Conservation (phyloP, 306 rosid genomes). For the Vigna hirtella region DNA sequence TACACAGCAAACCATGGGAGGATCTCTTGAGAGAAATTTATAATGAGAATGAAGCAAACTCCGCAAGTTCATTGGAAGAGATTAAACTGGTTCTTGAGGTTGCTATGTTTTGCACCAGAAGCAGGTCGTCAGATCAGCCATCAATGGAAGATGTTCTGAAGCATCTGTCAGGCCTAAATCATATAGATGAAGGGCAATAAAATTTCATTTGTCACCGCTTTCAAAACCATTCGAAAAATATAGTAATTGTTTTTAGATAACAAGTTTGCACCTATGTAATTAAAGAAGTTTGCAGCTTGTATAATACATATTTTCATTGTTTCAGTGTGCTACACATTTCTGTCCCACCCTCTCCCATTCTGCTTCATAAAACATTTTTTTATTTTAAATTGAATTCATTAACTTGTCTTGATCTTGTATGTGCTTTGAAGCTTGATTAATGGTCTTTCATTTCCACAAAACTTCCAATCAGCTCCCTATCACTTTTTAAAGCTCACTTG, state of each 20-base stretch:
- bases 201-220: slow-evolving; percentile 36
- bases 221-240: slow-evolving; percentile 31
- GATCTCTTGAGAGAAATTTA: slow-evolving; percentile 66
- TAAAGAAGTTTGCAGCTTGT: slow-evolving; percentile 48
- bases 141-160: slow-evolving; percentile 75
- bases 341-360: slow-evolving; percentile 24
- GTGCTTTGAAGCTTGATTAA: no score
- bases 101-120: slow-evolving; percentile 77
- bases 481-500: no score
- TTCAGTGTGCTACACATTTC: slow-evolving; percentile 39
- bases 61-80: slow-evolving; percentile 59
- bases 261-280: slow-evolving; percentile 56
- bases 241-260: slow-evolving; percentile 43
- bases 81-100: slow-evolving; percentile 66
- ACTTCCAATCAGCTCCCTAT: no score
- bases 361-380: background rate
- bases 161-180: slow-evolving; percentile 68
- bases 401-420: no score
- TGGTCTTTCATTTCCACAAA: no score
- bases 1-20: slow-evolving; percentile 65
- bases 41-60: slow-evolving; percentile 61
- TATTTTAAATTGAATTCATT: slow-evolving; percentile 1
- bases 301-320: slow-evolving; percentile 39
- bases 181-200: slow-evolving; percentile 48
- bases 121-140: slow-evolving; percentile 67